These are phyloP conservation scores for Chaetomiaceae sp. DNA, from an alignment of 2,329 filamentous ascomycete species.

Conservation along the genomic window DNA sequence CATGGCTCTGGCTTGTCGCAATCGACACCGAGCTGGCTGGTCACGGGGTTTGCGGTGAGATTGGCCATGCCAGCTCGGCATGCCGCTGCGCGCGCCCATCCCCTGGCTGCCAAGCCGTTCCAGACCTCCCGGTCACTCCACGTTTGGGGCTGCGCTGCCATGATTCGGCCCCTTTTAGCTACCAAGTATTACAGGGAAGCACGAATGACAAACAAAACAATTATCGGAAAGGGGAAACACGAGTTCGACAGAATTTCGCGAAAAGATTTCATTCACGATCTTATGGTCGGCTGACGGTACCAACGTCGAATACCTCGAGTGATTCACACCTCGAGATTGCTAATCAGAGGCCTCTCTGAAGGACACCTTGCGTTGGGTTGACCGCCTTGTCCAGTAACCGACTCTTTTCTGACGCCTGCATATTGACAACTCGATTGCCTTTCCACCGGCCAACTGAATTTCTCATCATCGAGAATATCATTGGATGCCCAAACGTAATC, in stretches of 20 bases:
- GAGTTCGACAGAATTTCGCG: too few species aligned
- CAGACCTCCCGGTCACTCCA: neutral
- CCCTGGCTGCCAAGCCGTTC: slow-evolving; percentile 10
- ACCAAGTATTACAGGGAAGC: too few species aligned
- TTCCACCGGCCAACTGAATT: too few species aligned
- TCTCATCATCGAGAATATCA: neutral
- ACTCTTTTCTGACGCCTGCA: neutral
- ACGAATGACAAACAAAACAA: too few species aligned
- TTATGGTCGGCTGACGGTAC: too few species aligned
- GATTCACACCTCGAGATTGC: too few species aligned
- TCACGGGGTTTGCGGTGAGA: slow-evolving; percentile 18
- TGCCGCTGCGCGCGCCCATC: slow-evolving; percentile 12
- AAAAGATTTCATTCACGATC: too few species aligned
- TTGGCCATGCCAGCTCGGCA: slow-evolving; percentile 9
- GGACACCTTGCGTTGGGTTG: too few species aligned
- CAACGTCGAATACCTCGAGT: too few species aligned
- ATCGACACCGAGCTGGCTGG: slow-evolving; percentile 7
- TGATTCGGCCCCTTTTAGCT: slow-evolving; percentile 5
- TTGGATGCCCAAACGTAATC: slow-evolving; percentile 9
- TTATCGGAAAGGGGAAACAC: too few species aligned
- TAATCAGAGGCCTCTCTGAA: too few species aligned
- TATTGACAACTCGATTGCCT: neutral
- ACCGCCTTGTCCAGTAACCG: neutral
- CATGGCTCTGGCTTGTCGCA: neutral
- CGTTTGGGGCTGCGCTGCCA: slow-evolving; percentile 12